Conservation (phyloP, 345 rosid species). For the Atalantia buxifolia region DNA sequence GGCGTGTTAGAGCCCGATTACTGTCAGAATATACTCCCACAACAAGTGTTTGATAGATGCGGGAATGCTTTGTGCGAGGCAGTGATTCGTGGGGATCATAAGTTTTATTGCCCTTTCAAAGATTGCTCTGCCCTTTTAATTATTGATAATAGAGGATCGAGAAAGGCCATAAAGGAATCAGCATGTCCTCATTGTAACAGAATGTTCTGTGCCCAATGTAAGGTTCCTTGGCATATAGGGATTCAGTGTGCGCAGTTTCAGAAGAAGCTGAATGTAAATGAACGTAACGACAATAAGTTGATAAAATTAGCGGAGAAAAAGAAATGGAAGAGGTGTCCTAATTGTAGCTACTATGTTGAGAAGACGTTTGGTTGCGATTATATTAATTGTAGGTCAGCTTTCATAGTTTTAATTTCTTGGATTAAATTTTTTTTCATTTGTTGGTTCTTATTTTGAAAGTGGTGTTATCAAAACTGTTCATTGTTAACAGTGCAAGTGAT, state of each 20-base stretch:
- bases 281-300: too few relatives aligned
- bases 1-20: slow-evolving; percentile 36
- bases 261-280: too few relatives aligned
- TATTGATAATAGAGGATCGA: slow-evolving; percentile 25
- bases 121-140: slow-evolving; percentile 44
- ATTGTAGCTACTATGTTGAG: too few relatives aligned
- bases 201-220: slow-evolving; percentile 41
- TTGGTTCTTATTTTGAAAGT: too few relatives aligned
- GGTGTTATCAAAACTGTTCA: too few relatives aligned
- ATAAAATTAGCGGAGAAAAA: too few relatives aligned
- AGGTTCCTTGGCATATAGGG: slow-evolving; percentile 48
- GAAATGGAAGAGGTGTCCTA: too few relatives aligned
- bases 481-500: too few relatives aligned
- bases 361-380: too few relatives aligned
- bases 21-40: slow-evolving; percentile 24
- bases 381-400: too few relatives aligned
- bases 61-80: neutral
- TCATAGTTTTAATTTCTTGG: too few relatives aligned
- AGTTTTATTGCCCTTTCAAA: slow-evolving; percentile 35
- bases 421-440: too few relatives aligned
- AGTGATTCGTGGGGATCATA: slow-evolving; percentile 25
- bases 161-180: slow-evolving; percentile 9
- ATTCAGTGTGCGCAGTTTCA: slow-evolving; percentile 16
- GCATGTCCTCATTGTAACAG: slow-evolving; percentile 42
- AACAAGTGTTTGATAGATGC: neutral